Percentiles rank a stretch among this genome's conserved stretches.
Evolutionary conservation across 345 rosid genomes (phyloP).

Genomic region (Erucastrum elatum): DNA sequence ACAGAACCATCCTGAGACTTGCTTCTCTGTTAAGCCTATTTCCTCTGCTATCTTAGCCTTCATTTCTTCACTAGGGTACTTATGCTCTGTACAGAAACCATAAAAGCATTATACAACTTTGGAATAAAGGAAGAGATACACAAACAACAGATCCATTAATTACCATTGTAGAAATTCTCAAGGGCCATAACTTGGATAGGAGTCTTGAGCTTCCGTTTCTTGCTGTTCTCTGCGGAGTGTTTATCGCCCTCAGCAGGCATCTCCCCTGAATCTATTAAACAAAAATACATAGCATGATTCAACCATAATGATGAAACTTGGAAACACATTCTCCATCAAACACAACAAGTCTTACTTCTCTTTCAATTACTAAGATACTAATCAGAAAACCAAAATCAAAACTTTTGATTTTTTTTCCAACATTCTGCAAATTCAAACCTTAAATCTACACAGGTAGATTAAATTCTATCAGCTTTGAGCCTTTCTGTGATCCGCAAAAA

Average conservation of each 20-base stretch:
- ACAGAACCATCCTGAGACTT: constrained; percentile 98
- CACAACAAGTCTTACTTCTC: not conserved
- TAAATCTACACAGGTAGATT: not conserved
- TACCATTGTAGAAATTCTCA: constrained; percentile 83
- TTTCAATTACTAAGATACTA: not conserved
- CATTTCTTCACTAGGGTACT: constrained; percentile 82
- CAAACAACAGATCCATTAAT: constrained; percentile 20
- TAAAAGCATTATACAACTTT: too few relatives aligned
- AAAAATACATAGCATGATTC: constrained; percentile 10
- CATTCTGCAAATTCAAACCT: not conserved
- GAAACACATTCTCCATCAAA: not conserved
- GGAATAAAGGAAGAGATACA: constrained; percentile 15
- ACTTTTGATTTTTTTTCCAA: not conserved
- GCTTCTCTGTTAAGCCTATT: constrained; percentile 84
- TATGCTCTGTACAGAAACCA: constrained; percentile 56
- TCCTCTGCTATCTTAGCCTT: constrained; percentile 65
- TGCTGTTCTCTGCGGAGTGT: constrained; percentile 54
- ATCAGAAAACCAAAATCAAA: not conserved
- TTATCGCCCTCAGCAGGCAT: constrained; percentile 61
- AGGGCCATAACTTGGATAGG: constrained; percentile 70
- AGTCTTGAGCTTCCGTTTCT: constrained; percentile 70
- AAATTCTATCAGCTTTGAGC: too few relatives aligned
- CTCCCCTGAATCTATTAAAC: constrained; percentile 61
- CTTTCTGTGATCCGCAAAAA: not conserved
- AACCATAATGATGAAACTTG: not conserved